phyloP scores from a whole-genome alignment of 2,329 filamentous ascomycete genomes.

The Diaporthe sp. region DNA sequence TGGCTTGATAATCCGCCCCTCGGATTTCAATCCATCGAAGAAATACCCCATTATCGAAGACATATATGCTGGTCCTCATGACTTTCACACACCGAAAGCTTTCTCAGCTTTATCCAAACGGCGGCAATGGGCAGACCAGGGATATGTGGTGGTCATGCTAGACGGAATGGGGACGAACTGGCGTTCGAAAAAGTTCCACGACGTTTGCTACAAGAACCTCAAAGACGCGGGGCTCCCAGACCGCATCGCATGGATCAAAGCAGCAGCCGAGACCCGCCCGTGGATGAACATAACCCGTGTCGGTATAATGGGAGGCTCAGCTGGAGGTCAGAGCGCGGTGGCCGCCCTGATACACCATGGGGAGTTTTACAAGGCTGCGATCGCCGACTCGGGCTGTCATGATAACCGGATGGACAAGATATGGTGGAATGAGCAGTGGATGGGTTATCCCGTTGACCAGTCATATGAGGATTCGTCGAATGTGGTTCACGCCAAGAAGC shows the following conservation, averaged over 20 bases:
- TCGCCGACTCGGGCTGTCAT: not conserved
- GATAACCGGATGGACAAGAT: slow-evolving; percentile 16
- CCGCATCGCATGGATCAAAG: slow-evolving; percentile 8
- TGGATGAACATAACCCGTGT: not conserved
- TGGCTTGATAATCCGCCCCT: not conserved
- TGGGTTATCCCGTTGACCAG: slow-evolving; percentile 2
- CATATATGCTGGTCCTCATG: not conserved
- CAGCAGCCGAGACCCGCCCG: not conserved
- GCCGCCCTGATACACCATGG: slow-evolving; percentile 2
- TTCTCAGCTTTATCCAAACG: not conserved
- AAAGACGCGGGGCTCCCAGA: not conserved
- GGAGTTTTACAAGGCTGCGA: not conserved
- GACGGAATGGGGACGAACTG: not conserved
- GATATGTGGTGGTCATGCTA: not conserved
- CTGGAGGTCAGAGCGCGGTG: not conserved
- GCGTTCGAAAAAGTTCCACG: not conserved
- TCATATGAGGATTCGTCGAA: not conserved
- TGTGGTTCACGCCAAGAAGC: not conserved
- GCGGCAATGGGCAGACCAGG: not conserved
- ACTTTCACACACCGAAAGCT: not conserved
- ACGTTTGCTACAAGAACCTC: not conserved
- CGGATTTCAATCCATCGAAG: not conserved
- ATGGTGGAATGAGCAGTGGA: slow-evolving; percentile 16
- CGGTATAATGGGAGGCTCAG: not conserved
- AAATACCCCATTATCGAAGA: not conserved